A percentile compares a stretch with the other conserved stretches of the same genome.
Conservation (phyloP, 345 rosid species). For the Trapa incisa region DNA sequence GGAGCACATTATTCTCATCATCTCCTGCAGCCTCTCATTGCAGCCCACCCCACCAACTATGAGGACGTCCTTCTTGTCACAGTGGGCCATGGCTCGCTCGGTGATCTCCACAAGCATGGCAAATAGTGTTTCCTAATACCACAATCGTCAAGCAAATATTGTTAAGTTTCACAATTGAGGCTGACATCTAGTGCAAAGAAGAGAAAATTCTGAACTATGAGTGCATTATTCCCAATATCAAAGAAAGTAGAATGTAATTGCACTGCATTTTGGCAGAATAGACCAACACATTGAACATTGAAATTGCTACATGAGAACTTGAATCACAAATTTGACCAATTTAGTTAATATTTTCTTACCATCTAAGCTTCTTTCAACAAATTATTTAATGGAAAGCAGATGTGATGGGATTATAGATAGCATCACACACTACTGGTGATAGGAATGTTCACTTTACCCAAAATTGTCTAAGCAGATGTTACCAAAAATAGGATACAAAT, state of each 20-base stretch:
- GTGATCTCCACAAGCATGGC: constrained; percentile 98
- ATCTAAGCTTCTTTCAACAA: too few relatives aligned
- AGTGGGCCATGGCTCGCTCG: constrained; percentile 94
- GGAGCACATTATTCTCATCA: constrained; percentile 93
- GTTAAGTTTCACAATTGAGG: neutral
- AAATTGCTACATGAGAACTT: too few relatives aligned
- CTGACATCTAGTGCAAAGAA: neutral
- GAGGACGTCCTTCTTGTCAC: constrained; percentile 81
- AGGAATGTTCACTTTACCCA: too few relatives aligned
- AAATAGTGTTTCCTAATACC: constrained; percentile 60
- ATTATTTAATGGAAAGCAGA: too few relatives aligned
- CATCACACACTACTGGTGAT: too few relatives aligned
- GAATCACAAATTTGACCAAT: too few relatives aligned
- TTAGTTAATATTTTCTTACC: too few relatives aligned
- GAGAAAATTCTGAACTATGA: neutral
- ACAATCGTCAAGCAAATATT: neutral
- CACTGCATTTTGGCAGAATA: neutral
- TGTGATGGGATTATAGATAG: too few relatives aligned
- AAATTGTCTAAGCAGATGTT: too few relatives aligned
- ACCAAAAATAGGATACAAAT: too few relatives aligned
- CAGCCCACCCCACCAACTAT: constrained; percentile 97
- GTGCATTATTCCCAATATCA: too few relatives aligned
- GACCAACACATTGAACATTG: too few relatives aligned
- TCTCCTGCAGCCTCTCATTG: constrained; percentile 82
- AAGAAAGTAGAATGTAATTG: neutral